Conservation (phyloP, 208 protist species). For the Wallacemonas sp. region DNA sequence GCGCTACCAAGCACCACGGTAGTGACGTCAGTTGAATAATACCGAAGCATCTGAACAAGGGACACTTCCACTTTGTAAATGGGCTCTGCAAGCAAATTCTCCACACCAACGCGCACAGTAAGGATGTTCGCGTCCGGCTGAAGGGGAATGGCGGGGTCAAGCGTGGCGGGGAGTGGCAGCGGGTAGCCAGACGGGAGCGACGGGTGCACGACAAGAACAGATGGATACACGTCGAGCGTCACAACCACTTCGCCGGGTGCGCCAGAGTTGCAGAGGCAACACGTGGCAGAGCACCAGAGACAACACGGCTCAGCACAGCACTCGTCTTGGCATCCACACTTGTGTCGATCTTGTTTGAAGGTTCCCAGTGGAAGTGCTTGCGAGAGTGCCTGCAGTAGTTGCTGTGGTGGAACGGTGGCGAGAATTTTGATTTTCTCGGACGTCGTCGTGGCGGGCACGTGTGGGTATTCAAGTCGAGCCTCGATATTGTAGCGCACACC, state of each 20-base stretch:
- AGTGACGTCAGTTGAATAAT: too few relatives aligned
- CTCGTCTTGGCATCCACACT: background rate
- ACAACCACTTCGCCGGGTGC: background rate
- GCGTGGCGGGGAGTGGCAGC: background rate
- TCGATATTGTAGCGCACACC: background rate
- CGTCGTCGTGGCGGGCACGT: background rate
- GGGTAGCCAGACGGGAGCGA: background rate
- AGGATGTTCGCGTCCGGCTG: background rate
- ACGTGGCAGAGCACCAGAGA: background rate
- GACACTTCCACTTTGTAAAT: background rate
- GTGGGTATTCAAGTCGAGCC: background rate
- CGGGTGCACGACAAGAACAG: background rate
- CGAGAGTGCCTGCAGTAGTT: background rate
- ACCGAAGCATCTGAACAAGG: background rate
- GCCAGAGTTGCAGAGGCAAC: background rate
- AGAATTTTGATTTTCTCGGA: background rate
- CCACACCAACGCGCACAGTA: background rate
- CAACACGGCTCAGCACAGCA: too few relatives aligned
- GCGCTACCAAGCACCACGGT: background rate
- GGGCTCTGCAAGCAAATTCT: background rate
- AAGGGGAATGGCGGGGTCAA: slow-evolving; percentile 3
- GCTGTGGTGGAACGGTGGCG: background rate
- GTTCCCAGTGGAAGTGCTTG: background rate
- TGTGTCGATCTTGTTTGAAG: background rate
- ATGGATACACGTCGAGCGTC: slow-evolving; percentile 1